Evolutionary conservation across 2,329 filamentous ascomycete species (phyloP).

Genomic region (Ascochyta clinopodiicola): DNA sequence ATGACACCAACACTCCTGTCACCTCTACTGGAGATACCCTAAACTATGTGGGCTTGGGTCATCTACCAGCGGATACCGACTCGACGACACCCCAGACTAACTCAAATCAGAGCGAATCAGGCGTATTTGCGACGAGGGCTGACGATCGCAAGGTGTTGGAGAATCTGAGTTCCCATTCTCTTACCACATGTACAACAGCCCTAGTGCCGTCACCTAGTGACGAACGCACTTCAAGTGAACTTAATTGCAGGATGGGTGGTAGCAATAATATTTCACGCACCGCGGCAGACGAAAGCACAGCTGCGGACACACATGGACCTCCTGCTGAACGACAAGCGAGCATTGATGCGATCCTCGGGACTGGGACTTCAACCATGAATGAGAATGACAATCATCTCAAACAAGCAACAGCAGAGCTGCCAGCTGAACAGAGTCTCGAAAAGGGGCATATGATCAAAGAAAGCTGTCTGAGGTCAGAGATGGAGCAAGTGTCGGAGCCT

Average conservation of each 20-base stretch:
- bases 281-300: background rate
- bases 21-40: background rate
- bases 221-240: background rate
- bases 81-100: background rate
- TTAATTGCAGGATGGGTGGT: background rate
- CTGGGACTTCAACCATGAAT: background rate
- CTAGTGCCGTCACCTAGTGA: background rate
- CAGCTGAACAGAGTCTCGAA: background rate
- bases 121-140: background rate
- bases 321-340: background rate
- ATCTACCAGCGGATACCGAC: background rate
- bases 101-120: background rate
- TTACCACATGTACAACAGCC: background rate
- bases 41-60: background rate
- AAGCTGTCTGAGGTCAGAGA: background rate
- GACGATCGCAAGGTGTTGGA: background rate
- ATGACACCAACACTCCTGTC: background rate
- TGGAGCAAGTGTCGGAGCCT: background rate
- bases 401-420: background rate
- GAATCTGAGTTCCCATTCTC: background rate
- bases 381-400: background rate
- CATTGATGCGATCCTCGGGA: background rate
- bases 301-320: background rate
- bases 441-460: background rate
- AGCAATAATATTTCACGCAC: background rate